Evolutionary conservation across 306 rosid species (phyloP), one percentile per base, ranked within the genome.

Genomic region (Cicer judaicum): DNA sequence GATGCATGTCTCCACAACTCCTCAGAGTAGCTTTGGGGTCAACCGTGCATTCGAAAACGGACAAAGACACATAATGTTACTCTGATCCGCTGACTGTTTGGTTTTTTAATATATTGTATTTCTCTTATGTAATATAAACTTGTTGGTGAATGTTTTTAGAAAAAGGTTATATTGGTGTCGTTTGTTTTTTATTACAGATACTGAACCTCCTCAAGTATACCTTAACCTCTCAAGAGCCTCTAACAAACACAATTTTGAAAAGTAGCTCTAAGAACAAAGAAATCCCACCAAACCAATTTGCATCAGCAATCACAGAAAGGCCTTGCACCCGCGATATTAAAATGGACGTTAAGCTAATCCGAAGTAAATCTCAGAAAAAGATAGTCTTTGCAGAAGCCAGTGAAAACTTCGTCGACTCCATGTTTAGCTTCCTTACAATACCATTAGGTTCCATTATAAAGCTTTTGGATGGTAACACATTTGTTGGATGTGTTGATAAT

Each of bases 341-440:
- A 47, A 77, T 79, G 47, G 70, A 79, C 41, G 67, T 79, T 18
- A 79, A 72, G 57, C 16, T 79, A 46, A 43, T 56, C 7, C 62
- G 39, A 46, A 72, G 83, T 38, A 72, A 72, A 57, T 79, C 68
- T 38, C 69, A 65, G 7, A 55, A 64, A 3, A 79, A 73, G 40
- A 36, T 79, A 55, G 16, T 61, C 7, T 80, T 62, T 16, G 80
- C 67, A 49, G 76, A 79, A 79, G 69, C 54, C 29, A 56, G 29
- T 8, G 76, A 60, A 52, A 75, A 69, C 56, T 68, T 80, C 52
- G 72, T 68, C 29, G 82, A 80, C 49, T 80, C 68, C 21, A 48
- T 80, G 6, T 62, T 80, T 74, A 50, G 72, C 67, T 74, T 80
- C 43, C 84, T 80, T 6, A 2, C 71, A 29, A 68, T 80, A 7